These are phyloP conservation scores for Pyricularia sp. DNA, from an alignment of 2,329 filamentous ascomycete species.

Conservation along the genomic window DNA sequence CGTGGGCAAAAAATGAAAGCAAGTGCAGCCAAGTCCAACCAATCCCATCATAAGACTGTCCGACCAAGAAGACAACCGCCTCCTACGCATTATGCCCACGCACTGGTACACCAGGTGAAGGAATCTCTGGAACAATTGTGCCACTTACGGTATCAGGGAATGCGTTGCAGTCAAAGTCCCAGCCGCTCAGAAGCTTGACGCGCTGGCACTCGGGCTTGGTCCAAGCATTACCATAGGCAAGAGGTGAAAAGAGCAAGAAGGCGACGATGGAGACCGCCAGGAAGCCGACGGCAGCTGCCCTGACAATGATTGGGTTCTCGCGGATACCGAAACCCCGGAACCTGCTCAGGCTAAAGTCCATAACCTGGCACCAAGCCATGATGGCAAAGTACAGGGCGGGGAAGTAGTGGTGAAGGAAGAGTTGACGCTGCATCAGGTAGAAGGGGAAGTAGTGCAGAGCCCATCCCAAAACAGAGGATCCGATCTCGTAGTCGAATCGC, in stretches of 20 bases:
- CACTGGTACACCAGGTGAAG: slow-evolving; percentile 25
- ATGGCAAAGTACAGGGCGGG: slow-evolving; percentile 94
- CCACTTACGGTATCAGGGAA: slow-evolving; percentile 78
- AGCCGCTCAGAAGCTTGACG: slow-evolving; percentile 78
- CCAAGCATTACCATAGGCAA: slow-evolving; percentile 92
- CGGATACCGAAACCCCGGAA: slow-evolving; percentile 59
- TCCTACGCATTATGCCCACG: slow-evolving; percentile 15
- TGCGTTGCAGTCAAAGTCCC: slow-evolving; percentile 98
- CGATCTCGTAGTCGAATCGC: slow-evolving; percentile 95
- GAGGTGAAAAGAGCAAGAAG: slow-evolving; percentile 78
- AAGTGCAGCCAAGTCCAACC: neutral
- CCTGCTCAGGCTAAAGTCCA: slow-evolving; percentile 75
- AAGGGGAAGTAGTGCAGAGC: slow-evolving; percentile 98
- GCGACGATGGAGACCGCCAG: slow-evolving; percentile 63
- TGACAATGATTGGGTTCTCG: slow-evolving; percentile 64
- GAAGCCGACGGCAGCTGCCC: slow-evolving; percentile 63
- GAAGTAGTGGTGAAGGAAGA: slow-evolving; percentile 98
- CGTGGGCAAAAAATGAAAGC: neutral
- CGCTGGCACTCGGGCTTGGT: slow-evolving; percentile 78
- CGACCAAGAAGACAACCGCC: neutral
- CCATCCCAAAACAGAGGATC: slow-evolving; percentile 85
- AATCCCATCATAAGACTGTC: neutral
- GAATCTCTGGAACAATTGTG: slow-evolving; percentile 11
- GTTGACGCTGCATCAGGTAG: slow-evolving; percentile 93
- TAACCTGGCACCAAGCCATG: slow-evolving; percentile 78